These are phyloP conservation scores for Globisporangium rhizosaccharum DNA, from an alignment of 352 stramenopile genomes.

Conservation along the genomic window DNA sequence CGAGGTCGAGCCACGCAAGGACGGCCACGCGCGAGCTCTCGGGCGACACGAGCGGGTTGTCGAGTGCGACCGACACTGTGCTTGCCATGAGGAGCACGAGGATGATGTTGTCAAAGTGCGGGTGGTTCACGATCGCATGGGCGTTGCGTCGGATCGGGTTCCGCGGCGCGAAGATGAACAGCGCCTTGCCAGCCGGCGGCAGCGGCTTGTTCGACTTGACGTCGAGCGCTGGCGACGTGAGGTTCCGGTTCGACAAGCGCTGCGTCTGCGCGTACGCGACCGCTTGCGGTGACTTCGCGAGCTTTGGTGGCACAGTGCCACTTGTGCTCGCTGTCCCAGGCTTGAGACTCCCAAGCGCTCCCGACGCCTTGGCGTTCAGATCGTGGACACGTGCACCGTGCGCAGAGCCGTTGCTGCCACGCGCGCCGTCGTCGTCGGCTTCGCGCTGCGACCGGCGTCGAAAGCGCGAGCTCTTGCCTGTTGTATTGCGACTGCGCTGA, in stretches of 20 bases:
- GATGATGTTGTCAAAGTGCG: constrained; percentile 67
- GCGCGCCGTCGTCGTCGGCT: constrained; percentile 7
- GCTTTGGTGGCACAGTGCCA: constrained; percentile 17
- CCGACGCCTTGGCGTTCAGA: neutral
- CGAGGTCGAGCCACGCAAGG: constrained; percentile 57
- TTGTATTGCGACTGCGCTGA: constrained; percentile 27
- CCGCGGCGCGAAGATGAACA: constrained; percentile 35
- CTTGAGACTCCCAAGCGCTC: neutral
- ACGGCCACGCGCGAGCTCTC: constrained; percentile 32
- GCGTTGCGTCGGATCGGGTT: constrained; percentile 46
- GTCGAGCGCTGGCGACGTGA: constrained; percentile 41
- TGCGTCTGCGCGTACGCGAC: constrained; percentile 19
- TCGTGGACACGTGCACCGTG: neutral
- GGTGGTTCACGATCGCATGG: constrained; percentile 45
- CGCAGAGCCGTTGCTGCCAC: neutral
- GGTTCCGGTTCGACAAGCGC: constrained; percentile 2
- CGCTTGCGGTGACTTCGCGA: constrained; percentile 47
- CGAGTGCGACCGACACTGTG: constrained; percentile 61
- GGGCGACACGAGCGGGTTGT: constrained; percentile 59
- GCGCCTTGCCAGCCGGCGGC: constrained; percentile 24
- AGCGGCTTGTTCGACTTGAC: constrained; percentile 23
- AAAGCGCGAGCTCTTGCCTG: constrained; percentile 56
- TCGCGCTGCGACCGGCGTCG: constrained; percentile 31
- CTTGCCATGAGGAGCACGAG: constrained; percentile 63
- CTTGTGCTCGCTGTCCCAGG: neutral